phyloP scores from a whole-genome alignment of 2,329 filamentous ascomycete genomes.

The Apiospora arundinis region DNA sequence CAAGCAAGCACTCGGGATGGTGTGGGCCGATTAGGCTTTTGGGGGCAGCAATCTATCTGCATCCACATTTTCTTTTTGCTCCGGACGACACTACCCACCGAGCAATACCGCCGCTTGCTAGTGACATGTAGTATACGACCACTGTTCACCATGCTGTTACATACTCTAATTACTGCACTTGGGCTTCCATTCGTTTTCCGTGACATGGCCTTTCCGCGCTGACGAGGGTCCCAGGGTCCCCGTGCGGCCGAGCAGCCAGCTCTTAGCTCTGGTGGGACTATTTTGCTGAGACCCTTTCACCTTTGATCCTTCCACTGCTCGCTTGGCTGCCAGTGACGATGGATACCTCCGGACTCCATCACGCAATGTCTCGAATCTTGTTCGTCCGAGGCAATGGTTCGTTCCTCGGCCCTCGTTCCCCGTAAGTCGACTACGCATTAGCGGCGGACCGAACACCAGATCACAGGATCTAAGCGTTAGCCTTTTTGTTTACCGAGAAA shows the following conservation, averaged over 20 bases:
- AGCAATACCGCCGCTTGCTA: constrained; percentile 10
- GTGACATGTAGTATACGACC: background rate
- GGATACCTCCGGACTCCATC: constrained; percentile 11
- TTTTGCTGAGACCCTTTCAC: background rate
- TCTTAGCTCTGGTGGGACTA: background rate
- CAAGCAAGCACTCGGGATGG: background rate
- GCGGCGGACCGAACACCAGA: constrained; percentile 14
- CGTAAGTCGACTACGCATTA: constrained; percentile 5
- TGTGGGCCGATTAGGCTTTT: constrained; percentile 9
- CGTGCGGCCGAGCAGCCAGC: background rate
- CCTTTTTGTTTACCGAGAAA: constrained; percentile 14
- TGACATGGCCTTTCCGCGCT: constrained; percentile 1
- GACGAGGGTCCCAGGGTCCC: background rate
- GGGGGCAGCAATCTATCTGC: constrained; percentile 4
- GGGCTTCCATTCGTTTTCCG: constrained; percentile 12
- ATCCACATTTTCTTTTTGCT: constrained; percentile 8
- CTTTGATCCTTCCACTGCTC: background rate
- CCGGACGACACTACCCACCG: background rate
- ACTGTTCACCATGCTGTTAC: background rate
- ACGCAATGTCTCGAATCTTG: constrained; percentile 13
- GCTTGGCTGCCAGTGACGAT: background rate
- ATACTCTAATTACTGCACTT: too few relatives aligned
- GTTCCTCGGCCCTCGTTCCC: constrained; percentile 10
- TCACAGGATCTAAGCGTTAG: constrained; percentile 15
- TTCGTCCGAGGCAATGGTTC: constrained; percentile 15